These are phyloP conservation scores for Xylaria sp. DNA, from an alignment of 2,329 filamentous ascomycete genomes.

Conservation along the genomic window DNA sequence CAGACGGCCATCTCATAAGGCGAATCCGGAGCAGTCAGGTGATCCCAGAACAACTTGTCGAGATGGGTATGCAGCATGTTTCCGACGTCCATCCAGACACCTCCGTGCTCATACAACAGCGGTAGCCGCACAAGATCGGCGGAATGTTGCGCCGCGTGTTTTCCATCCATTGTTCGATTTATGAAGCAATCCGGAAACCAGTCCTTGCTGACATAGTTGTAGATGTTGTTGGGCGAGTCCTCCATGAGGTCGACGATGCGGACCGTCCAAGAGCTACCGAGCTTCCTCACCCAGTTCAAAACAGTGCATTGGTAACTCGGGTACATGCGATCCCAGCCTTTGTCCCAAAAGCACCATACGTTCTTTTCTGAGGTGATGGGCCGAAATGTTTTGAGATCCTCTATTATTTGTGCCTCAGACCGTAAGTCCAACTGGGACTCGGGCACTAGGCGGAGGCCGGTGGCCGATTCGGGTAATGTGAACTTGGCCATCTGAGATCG, in stretches of 20 bases:
- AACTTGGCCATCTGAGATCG: conserved; percentile 33
- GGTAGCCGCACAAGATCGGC: conserved; percentile 56
- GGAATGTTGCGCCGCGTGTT: conserved; percentile 54
- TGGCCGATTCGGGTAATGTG: conserved; percentile 39
- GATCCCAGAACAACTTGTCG: conserved; percentile 50
- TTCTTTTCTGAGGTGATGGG: conserved; percentile 55
- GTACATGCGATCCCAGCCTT: conserved; percentile 51
- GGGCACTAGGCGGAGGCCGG: conserved; percentile 35
- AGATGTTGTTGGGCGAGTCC: conserved; percentile 49
- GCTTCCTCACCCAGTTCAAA: conserved; percentile 55
- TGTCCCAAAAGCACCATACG: conserved; percentile 59
- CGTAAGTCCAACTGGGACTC: conserved; percentile 45
- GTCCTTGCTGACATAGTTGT: conserved; percentile 48
- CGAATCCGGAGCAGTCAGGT: conserved; percentile 41
- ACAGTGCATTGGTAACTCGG: conserved; percentile 52
- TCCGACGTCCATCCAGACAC: conserved; percentile 54
- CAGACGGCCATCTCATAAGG: conserved; percentile 49
- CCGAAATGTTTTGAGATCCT: conserved; percentile 42
- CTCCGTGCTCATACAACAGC: conserved; percentile 49
- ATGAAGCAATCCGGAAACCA: conserved; percentile 52
- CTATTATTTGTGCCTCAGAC: conserved; percentile 46
- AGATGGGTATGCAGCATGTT: conserved; percentile 50
- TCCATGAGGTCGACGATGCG: conserved; percentile 52
- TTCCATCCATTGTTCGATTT: conserved; percentile 53
- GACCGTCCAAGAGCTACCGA: conserved; percentile 54